A percentile compares a stretch with the other conserved stretches of the same genome.
Evolutionary conservation across 106 monocot species (phyloP).

Genomic region (Phalaenopsis aphrodite): DNA sequence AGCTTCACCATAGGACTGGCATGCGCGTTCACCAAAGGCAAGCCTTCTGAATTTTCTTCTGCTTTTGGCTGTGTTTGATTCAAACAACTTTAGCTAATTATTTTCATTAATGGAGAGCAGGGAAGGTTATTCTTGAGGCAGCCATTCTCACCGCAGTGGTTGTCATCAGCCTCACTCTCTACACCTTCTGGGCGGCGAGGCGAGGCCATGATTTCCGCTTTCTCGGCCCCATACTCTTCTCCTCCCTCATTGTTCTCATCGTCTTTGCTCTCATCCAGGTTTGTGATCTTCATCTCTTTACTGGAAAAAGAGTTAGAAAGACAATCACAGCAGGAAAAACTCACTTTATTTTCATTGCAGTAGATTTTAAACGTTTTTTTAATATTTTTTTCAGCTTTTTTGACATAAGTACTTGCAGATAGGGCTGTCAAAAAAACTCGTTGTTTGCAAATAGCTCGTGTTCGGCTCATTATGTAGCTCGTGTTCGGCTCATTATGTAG

Average conservation of each 20-base stretch:
- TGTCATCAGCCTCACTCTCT: conserved; percentile 41
- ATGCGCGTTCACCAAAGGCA: conserved; percentile 72
- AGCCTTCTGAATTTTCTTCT: not conserved
- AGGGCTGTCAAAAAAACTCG: too few relatives aligned
- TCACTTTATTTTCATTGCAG: too few relatives aligned
- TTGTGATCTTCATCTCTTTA: not conserved
- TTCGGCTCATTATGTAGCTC: too few relatives aligned
- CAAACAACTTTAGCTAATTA: too few relatives aligned
- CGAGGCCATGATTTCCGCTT: conserved; percentile 45
- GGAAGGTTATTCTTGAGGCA: conserved; percentile 48
- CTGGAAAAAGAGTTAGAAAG: too few relatives aligned
- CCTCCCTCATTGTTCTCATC: conserved; percentile 29
- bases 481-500: too few relatives aligned
- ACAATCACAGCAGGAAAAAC: too few relatives aligned
- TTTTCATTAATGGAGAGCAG: conserved; percentile 12
- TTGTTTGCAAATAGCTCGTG: too few relatives aligned
- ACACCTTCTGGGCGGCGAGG: conserved; percentile 52
- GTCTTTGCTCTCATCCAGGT: conserved; percentile 52
- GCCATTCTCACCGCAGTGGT: conserved; percentile 40
- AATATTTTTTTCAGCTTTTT: too few relatives aligned
- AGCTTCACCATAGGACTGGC: conserved; percentile 68
- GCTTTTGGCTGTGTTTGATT: not conserved
- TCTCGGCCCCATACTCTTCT: conserved; percentile 42
- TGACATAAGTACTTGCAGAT: too few relatives aligned
- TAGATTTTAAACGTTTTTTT: too few relatives aligned